Percentiles rank a stretch among this genome's conserved stretches.
Conservation (phyloP, 1,139 yeast genomes). For the Nadsonia starkeyi-henricii region DNA sequence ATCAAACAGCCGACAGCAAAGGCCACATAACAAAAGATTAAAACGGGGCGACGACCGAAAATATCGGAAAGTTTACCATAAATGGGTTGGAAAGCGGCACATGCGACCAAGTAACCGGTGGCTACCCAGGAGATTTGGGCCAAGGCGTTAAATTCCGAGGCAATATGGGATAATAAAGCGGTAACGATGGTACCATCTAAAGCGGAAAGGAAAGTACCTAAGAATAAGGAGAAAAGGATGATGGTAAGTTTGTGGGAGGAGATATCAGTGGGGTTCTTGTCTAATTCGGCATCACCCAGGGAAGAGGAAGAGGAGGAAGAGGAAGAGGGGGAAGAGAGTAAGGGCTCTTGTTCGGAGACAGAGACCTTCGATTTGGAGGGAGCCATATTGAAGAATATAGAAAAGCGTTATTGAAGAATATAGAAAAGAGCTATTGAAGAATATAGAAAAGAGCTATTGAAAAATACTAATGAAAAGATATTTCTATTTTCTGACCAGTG, state of each 20-base stretch:
- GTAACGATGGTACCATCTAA: constrained; percentile 6
- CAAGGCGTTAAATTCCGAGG: constrained; percentile 4
- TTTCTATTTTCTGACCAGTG: too few species aligned
- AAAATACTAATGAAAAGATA: too few species aligned
- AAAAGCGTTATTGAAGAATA: too few species aligned
- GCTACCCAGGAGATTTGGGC: constrained; percentile 5
- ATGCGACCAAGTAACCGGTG: constrained; percentile 3
- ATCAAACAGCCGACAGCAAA: constrained; percentile 26
- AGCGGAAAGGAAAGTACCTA: constrained; percentile 5
- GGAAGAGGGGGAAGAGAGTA: background rate
- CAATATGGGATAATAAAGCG: constrained; percentile 5
- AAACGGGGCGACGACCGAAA: constrained; percentile 35
- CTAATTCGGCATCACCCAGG: background rate
- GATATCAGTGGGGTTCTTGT: background rate
- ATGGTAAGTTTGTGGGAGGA: background rate
- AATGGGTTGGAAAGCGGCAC: constrained; percentile 14
- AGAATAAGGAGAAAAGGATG: constrained; percentile 1
- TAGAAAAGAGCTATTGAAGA: too few species aligned
- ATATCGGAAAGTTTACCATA: constrained; percentile 42
- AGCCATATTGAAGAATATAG: too few species aligned
- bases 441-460: too few species aligned
- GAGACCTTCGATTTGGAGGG: background rate
- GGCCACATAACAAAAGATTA: constrained; percentile 34
- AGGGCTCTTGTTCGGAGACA: background rate
- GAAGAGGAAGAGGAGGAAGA: background rate